Evolutionary conservation across 2,329 filamentous ascomycete genomes (phyloP).

Genomic region (Cordyceps fumosorosea): DNA sequence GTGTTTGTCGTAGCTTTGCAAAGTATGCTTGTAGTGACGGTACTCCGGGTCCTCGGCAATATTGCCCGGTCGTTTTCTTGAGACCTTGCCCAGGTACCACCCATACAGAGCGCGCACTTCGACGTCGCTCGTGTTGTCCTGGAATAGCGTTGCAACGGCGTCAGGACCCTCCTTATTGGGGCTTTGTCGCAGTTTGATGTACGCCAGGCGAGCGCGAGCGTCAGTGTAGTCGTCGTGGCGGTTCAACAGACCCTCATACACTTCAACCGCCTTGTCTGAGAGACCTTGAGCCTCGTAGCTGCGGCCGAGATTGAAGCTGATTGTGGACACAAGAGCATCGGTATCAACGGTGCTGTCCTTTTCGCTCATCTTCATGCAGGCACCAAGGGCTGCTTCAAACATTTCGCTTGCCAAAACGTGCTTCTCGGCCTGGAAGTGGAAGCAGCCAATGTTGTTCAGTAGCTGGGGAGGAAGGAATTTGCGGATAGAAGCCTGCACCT

Average conservation of each 20-base stretch:
- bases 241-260: slow-evolving; percentile 79
- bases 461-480: slow-evolving; percentile 81
- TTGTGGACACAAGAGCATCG: slow-evolving; percentile 88
- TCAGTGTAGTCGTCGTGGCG: slow-evolving; percentile 91
- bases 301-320: slow-evolving; percentile 91
- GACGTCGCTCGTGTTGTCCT: slow-evolving; percentile 75
- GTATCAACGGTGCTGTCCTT: slow-evolving; percentile 72
- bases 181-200: slow-evolving; percentile 75
- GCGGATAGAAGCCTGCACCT: slow-evolving; percentile 56
- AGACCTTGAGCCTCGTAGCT: slow-evolving; percentile 85
- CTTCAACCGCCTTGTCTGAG: slow-evolving; percentile 74
- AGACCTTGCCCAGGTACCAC: slow-evolving; percentile 83
- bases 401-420: slow-evolving; percentile 72
- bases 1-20: slow-evolving; percentile 93
- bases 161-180: slow-evolving; percentile 83
- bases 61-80: slow-evolving; percentile 74
- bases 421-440: slow-evolving; percentile 83
- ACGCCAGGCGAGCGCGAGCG: slow-evolving; percentile 79
- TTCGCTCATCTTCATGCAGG: slow-evolving; percentile 75
- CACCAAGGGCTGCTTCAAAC: slow-evolving; percentile 86
- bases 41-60: slow-evolving; percentile 87
- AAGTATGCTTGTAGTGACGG: slow-evolving; percentile 90
- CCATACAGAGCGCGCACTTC: slow-evolving; percentile 91
- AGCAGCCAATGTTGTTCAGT: slow-evolving; percentile 95
- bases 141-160: slow-evolving; percentile 76